Base-by-base conservation (phyloP, 2,329 filamentous ascomycete genomes). In the Scleromitrula shiraiana region DNA sequence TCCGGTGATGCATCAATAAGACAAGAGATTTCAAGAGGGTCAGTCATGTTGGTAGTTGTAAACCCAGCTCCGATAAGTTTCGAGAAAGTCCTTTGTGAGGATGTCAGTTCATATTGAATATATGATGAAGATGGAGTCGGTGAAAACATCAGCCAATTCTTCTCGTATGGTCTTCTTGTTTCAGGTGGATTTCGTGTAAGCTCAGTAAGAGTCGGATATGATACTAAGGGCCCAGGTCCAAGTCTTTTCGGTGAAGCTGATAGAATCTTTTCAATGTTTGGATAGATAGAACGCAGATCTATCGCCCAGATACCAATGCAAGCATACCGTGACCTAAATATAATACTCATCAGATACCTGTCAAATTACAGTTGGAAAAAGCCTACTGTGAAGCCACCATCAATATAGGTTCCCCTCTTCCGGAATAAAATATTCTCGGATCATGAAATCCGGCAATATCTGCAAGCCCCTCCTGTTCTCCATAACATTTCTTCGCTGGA, bases 381-480 rank as follows among this genome's bases (percentile, higher is more conserved):
- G 24, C 61, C 42, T 54, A 65, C 64, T 66, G 64, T 7, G 64
- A 66, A 33, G 64, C 66, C 15, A 67, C 54, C 54, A 67, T 66
- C 51, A 68, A 60, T 32, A 68, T 52, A 0, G 65, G 66, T 49
- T 68, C 66, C 1, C 66, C 66, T 47, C 62, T 62, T 6, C 63
- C 66, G 29, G 62, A 65, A 58, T 67, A 68, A 41, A 68, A 67
- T 19, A 67, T 55, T n/a, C 66, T 56, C 5, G 66, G 66, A 54
- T 68, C 66, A 51, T 68, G 66, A 49, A 68, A 68, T 7, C 66
- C 66, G n/a, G 65, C 61, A 35, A 68, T 65, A 53, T 67, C 64
- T 2, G 62, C 60, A 39, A 66, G 63, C 0, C 56, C 52, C 29
- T 56, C 55, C 49, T 63, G 65, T 15, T 53, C 52, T 2, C 60